A percentile compares a stretch with the other conserved stretches of the same genome.
Evolutionary conservation across 768 basidiomycete genomes (phyloP).

Genomic region (Russula sp.): DNA sequence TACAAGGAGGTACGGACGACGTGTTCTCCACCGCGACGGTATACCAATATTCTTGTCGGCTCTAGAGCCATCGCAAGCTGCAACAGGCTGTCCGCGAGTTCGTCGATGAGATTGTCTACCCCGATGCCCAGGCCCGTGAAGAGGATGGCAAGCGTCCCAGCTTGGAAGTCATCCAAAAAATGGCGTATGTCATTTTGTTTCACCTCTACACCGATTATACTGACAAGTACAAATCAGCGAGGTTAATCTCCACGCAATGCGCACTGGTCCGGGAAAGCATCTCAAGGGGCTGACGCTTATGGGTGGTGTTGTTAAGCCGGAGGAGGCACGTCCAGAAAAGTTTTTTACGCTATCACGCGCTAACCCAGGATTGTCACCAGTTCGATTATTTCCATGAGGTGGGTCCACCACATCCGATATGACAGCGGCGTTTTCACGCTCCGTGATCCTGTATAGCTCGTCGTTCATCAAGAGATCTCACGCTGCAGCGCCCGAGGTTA

Average conservation of each 20-base stretch:
- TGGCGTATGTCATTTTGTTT: conserved; percentile 50
- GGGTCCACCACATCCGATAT: background rate
- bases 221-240: conserved; percentile 37
- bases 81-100: conserved; percentile 59
- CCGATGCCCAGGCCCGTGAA: conserved; percentile 55
- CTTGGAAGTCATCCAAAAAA: conserved; percentile 67
- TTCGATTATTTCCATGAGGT: conserved; percentile 90
- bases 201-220: background rate
- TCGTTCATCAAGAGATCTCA: conserved; percentile 30
- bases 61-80: conserved; percentile 55
- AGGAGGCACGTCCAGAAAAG: conserved; percentile 45
- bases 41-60: conserved; percentile 9
- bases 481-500: conserved; percentile 72
- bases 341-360: background rate
- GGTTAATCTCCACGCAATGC: conserved; percentile 79
- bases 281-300: conserved; percentile 72
- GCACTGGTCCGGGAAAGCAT: conserved; percentile 87
- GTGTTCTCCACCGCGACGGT: background rate
- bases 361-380: conserved; percentile 24
- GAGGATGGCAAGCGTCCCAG: conserved; percentile 87
- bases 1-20: conserved; percentile 54
- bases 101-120: conserved; percentile 59
- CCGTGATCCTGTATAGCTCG: conserved; percentile 33
- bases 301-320: conserved; percentile 68
- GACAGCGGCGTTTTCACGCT: background rate